Percentiles rank a stretch among this genome's conserved stretches.
Conservation (phyloP, 116 monocot genomes). For the Cymodocea nodosa region DNA sequence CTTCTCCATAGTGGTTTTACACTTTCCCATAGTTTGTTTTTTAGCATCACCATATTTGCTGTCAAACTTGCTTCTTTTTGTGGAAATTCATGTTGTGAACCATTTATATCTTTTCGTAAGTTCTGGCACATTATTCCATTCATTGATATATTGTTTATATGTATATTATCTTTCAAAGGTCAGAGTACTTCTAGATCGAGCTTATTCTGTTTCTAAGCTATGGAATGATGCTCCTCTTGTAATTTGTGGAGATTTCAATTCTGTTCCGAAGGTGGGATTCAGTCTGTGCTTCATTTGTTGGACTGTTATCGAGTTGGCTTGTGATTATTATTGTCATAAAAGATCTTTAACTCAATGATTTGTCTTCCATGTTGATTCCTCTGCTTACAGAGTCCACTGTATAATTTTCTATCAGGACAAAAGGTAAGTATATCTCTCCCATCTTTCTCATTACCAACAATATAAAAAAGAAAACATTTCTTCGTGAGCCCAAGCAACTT, state of each 20-base stretch:
- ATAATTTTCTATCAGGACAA: conserved; percentile 68
- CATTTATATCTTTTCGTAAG: background rate
- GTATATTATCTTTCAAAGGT: conserved; percentile 31
- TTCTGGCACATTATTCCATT: background rate
- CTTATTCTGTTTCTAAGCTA: conserved; percentile 50
- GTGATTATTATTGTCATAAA: background rate
- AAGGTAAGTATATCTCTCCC: conserved; percentile 38
- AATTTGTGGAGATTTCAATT: conserved; percentile 95
- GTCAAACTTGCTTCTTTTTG: background rate
- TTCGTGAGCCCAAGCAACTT: background rate
- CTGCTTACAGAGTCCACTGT: conserved; percentile 70
- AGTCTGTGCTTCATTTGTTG: conserved; percentile 3
- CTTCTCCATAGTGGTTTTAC: no score
- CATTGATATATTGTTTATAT: conserved; percentile 1
- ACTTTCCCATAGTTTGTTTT: no score
- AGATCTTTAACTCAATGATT: conserved; percentile 1
- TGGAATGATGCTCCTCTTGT: conserved; percentile 93
- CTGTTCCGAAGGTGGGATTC: conserved; percentile 52
- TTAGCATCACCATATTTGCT: background rate
- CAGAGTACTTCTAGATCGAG: conserved; percentile 66
- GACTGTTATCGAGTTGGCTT: background rate
- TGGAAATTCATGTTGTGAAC: background rate
- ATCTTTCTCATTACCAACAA: background rate
- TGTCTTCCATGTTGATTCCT: background rate
- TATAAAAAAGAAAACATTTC: background rate